Base-by-base conservation (phyloP, 306 rosid species). In the Rosa persica region DNA sequence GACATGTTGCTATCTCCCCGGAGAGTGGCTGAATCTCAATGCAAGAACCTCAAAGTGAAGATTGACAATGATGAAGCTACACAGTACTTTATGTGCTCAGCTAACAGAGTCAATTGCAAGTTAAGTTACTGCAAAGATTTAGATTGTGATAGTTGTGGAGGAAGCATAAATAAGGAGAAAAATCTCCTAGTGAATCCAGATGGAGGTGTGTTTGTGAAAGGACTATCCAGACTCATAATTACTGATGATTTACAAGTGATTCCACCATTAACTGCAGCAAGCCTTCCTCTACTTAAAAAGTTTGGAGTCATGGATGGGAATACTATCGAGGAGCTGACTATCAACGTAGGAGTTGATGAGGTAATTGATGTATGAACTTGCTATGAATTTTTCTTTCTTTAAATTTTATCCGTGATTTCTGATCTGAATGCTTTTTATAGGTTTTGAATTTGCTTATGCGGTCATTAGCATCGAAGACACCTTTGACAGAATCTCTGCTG, bases 221-320 rank as follows among this genome's bases (percentile, higher is more conserved):
- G 57, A 4, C 34, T 0, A 6, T 0, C 49, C 27, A 10, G 68
- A 11, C 73, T 52, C 23, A 68, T 68, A 67, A 11, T 68, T 40
- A 40, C 9, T 11, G 68, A 77, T 76, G 67, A 77, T 77, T 67
- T 77, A 68, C 57, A 77, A 55, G 81, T 77, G 6, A 23, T 77
- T 4, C 57, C 81, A 12, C 38, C 51, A 13, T 8, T 22, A 1
- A 54, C 12, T 38, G 19, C 19, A 23, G 42, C 34, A 54, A 42
- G 67, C 34, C 0, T 27, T 22, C 23, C 25, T 23, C 10, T 77
- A 1, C 54, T 52, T 54, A 6, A 27, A 2, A 55, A 67, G 57
- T 15, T 51, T 23, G 57, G 68, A 55, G 16, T 23, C 60, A 70
- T 1, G 16, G 70, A 46, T 23, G 6, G 4, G 44, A 52, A 46